A percentile compares a stretch with the other conserved stretches of the same genome.
phyloP scores from a whole-genome alignment of 1,139 yeast species.

The Kurtzmaniella quercitrusa region DNA sequence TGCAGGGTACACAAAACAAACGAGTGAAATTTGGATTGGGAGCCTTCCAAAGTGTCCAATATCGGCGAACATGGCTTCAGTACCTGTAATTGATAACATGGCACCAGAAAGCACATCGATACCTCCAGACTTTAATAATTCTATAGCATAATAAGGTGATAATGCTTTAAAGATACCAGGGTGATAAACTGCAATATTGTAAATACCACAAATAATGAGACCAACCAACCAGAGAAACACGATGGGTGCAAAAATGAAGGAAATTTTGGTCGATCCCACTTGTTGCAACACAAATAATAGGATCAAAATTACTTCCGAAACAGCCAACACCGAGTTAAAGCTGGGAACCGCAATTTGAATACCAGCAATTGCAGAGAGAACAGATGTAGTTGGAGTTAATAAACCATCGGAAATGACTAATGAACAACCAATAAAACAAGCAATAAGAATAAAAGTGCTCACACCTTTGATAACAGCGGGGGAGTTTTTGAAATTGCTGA shows the following conservation, averaged over 20 bases:
- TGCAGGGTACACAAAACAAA: constrained; percentile 47
- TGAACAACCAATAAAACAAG: constrained; percentile 53
- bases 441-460: constrained; percentile 29
- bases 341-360: constrained; percentile 44
- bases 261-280: constrained; percentile 41
- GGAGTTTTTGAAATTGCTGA: constrained; percentile 18
- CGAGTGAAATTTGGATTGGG: constrained; percentile 47
- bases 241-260: constrained; percentile 50
- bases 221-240: constrained; percentile 48
- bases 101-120: constrained; percentile 47
- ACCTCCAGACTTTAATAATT: constrained; percentile 34
- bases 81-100: constrained; percentile 55
- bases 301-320: constrained; percentile 46
- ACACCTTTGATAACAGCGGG: constrained; percentile 23
- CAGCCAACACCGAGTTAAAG: constrained; percentile 37
- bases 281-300: constrained; percentile 42
- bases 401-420: constrained; percentile 57
- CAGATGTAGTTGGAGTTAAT: constrained; percentile 60
- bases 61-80: constrained; percentile 64
- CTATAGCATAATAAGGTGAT: constrained; percentile 49
- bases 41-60: constrained; percentile 51
- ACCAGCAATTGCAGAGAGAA: constrained; percentile 49
- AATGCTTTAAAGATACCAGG: constrained; percentile 47
- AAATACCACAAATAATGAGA: constrained; percentile 42
- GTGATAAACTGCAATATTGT: constrained; percentile 36